These are phyloP conservation scores for Adansonia digitata DNA, from an alignment of 345 rosid genomes.

Conservation along the genomic window DNA sequence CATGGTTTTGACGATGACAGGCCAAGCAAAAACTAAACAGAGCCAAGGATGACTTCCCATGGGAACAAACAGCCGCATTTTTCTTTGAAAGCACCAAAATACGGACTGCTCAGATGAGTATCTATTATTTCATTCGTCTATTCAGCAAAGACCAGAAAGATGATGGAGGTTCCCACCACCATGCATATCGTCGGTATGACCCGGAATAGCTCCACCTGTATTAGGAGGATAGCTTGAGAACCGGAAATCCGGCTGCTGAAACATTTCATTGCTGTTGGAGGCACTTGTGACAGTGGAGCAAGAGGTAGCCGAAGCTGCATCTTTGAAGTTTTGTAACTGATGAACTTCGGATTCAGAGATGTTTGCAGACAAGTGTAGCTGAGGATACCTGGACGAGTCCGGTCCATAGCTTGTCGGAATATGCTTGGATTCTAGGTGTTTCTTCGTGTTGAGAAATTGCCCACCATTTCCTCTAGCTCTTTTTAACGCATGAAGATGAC, in stretches of 20 bases:
- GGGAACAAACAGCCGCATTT: slow-evolving; percentile 37
- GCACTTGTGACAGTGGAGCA: slow-evolving; percentile 47
- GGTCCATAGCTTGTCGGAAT: slow-evolving; percentile 17
- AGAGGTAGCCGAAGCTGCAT: slow-evolving; percentile 39
- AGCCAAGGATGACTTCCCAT: slow-evolving; percentile 99
- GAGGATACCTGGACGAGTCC: slow-evolving; percentile 2
- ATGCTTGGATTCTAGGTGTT: slow-evolving; percentile 38
- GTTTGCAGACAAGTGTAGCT: not conserved
- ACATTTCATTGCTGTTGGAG: slow-evolving; percentile 39
- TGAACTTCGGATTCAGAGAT: slow-evolving; percentile 36
- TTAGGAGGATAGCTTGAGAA: slow-evolving; percentile 41
- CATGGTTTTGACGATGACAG: not conserved
- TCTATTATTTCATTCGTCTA: slow-evolving; percentile 20
- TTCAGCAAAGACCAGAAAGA: slow-evolving; percentile 26
- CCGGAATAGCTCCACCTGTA: slow-evolving; percentile 22
- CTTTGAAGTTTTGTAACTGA: slow-evolving; percentile 25
- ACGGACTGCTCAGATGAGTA: slow-evolving; percentile 18
- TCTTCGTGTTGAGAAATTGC: slow-evolving; percentile 61
- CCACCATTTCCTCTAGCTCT: slow-evolving; percentile 87
- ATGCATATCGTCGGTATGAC: slow-evolving; percentile 29
- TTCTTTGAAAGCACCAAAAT: slow-evolving; percentile 9
- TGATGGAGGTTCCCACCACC: slow-evolving; percentile 40
- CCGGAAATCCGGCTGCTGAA: slow-evolving; percentile 45
- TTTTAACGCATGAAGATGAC: slow-evolving; percentile 77
- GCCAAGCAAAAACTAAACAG: slow-evolving; percentile 21